Percentiles rank a stretch among this genome's conserved stretches.
Evolutionary conservation across 768 basidiomycete species (phyloP).

Genomic region (Guyanaporus albipodus): DNA sequence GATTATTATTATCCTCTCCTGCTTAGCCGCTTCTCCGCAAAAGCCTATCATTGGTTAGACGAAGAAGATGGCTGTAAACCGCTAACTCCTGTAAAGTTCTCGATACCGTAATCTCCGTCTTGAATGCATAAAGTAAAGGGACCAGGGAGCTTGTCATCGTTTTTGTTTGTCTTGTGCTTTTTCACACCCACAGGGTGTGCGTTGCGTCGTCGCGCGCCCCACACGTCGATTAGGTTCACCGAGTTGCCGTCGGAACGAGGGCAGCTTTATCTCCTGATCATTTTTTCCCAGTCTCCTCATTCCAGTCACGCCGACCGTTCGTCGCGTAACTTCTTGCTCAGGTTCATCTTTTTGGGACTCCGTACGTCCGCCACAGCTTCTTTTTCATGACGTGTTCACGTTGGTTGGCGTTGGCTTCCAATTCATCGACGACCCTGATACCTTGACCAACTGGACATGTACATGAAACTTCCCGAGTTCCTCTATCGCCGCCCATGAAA

Average conservation of each 20-base stretch:
- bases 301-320: constrained; percentile 7
- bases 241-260: background rate
- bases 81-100: constrained; percentile 26
- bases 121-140: constrained; percentile 15
- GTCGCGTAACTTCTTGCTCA: constrained; percentile 3
- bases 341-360: background rate
- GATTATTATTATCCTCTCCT: constrained; percentile 18
- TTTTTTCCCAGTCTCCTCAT: constrained; percentile 1
- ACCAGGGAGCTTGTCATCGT: constrained; percentile 11
- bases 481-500: constrained; percentile 28
- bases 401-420: constrained; percentile 12
- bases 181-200: background rate
- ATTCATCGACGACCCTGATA: constrained; percentile 22
- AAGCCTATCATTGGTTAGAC: constrained; percentile 31
- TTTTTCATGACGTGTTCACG: constrained; percentile 10
- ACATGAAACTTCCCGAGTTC: constrained; percentile 14
- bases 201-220: constrained; percentile 3
- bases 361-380: constrained; percentile 3
- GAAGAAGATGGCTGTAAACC: constrained; percentile 16
- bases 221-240: constrained; percentile 13
- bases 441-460: background rate
- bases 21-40: constrained; percentile 27
- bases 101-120: constrained; percentile 35
- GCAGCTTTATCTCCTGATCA: constrained; percentile 4
- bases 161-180: too few species aligned